Percentiles rank a stretch among this genome's conserved stretches.
Evolutionary conservation across 306 rosid species (phyloP).

Genomic region (Acmispon strigosus): DNA sequence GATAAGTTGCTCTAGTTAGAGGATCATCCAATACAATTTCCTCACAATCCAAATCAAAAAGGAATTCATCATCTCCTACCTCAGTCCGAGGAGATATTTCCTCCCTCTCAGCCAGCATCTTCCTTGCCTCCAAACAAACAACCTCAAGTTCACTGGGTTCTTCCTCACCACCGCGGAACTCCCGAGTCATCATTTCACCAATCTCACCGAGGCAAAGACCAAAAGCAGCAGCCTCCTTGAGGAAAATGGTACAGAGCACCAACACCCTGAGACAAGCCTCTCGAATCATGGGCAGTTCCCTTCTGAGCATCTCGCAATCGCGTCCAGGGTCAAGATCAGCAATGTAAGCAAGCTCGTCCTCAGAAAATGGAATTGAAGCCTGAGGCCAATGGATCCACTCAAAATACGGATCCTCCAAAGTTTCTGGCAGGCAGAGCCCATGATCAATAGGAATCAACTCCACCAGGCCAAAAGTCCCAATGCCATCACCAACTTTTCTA

Average conservation of each 20-base stretch:
- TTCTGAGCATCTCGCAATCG: constrained; percentile 72
- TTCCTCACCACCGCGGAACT: constrained; percentile 78
- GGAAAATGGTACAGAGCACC: constrained; percentile 84
- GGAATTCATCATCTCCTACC: constrained; percentile 45
- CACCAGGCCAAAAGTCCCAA: constrained; percentile 81
- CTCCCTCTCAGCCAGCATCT: constrained; percentile 62
- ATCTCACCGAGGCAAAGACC: constrained; percentile 94
- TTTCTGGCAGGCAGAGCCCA: constrained; percentile 93
- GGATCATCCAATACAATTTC: constrained; percentile 50
- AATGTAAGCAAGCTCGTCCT: constrained; percentile 84
- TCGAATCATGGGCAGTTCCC: constrained; percentile 91
- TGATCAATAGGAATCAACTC: constrained; percentile 96
- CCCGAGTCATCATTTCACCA: constrained; percentile 98
- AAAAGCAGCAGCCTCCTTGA: constrained; percentile 67
- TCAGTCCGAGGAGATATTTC: constrained; percentile 51
- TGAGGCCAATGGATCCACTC: constrained; percentile 99
- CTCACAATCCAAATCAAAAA: constrained; percentile 68
- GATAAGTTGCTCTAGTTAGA: constrained; percentile 34
- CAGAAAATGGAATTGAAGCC: constrained; percentile 90
- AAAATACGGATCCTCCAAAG: constrained; percentile 91
- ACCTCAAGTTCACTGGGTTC: constrained; percentile 96
- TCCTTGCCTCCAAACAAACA: constrained; percentile 78
- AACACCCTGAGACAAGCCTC: constrained; percentile 91
- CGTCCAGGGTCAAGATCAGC: constrained; percentile 42
- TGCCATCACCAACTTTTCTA: constrained; percentile 70